A percentile compares a stretch with the other conserved stretches of the same genome.
Conservation (phyloP, 139 green algal genomes). For the Coelastrella sp. region DNA sequence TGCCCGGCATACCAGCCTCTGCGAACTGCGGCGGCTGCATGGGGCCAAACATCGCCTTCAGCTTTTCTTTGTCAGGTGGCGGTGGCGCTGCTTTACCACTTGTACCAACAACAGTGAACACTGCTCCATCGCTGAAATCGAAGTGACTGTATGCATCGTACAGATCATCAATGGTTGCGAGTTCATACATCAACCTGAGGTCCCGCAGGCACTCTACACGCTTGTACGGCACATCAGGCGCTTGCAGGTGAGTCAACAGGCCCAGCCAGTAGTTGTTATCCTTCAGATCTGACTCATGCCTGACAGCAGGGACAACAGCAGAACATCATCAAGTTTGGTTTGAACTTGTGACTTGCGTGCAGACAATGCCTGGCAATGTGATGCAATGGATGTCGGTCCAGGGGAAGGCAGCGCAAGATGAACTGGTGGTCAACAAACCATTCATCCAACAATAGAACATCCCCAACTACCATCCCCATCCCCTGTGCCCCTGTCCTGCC, state of each 20-base stretch:
- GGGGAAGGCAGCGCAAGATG: no score
- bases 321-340: no score
- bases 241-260: slow-evolving; percentile 91
- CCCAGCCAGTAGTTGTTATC: slow-evolving; percentile 94
- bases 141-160: slow-evolving; percentile 86
- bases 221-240: slow-evolving; percentile 83
- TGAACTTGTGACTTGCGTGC: no score
- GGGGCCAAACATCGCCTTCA: slow-evolving; percentile 25
- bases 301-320: slow-evolving; percentile 4
- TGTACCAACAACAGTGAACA: slow-evolving; percentile 84
- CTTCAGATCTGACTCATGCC: slow-evolving; percentile 97
- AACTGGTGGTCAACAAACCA: slow-evolving; percentile 3
- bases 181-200: slow-evolving; percentile 88
- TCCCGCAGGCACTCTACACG: slow-evolving; percentile 89
- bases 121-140: slow-evolving; percentile 76
- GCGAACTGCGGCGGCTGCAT: neutral
- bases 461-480: no score
- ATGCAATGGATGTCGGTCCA: neutral
- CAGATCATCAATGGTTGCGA: slow-evolving; percentile 88
- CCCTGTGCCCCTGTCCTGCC: neutral
- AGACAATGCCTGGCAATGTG: neutral
- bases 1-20: neutral
- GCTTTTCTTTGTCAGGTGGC: slow-evolving; percentile 28
- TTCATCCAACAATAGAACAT: no score
- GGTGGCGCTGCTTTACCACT: slow-evolving; percentile 67